phyloP scores from a whole-genome alignment of 257 asterid species.

The Przewalskia tangutica region DNA sequence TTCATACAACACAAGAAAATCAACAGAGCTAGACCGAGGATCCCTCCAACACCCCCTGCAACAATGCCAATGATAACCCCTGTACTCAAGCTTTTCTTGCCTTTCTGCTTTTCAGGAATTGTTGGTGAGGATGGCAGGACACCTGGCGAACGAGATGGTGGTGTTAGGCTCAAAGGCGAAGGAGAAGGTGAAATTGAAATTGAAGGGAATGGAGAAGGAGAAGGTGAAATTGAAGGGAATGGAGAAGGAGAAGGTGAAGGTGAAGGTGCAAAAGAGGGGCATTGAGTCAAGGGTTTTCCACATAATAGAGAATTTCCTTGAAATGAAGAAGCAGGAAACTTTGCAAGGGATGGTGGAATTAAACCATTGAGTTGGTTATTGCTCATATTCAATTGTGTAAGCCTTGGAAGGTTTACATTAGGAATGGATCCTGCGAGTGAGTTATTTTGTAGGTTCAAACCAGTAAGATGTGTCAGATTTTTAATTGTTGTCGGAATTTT shows the following conservation, averaged over 20 bases:
- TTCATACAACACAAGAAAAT: slow-evolving; percentile 23
- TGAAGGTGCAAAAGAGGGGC: slow-evolving; percentile 29
- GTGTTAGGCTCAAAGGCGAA: slow-evolving; percentile 10
- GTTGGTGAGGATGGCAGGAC: slow-evolving; percentile 25
- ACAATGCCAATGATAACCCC: slow-evolving; percentile 42
- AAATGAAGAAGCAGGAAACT: slow-evolving; percentile 55
- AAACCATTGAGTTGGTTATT: slow-evolving; percentile 53
- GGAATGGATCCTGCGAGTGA: slow-evolving; percentile 53
- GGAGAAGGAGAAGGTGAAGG: no score
- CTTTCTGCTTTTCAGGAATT: slow-evolving; percentile 18
- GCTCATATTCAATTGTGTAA: slow-evolving; percentile 45
- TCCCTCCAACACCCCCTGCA: slow-evolving; percentile 29
- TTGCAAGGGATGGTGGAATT: slow-evolving; percentile 45
- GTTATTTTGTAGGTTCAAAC: slow-evolving; percentile 57
- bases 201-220: slow-evolving; percentile 17
- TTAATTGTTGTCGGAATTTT: slow-evolving; percentile 28
- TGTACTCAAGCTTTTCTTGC: slow-evolving; percentile 33
- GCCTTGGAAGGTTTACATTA: slow-evolving; percentile 39
- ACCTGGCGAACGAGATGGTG: slow-evolving; percentile 24
- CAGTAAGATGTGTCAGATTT: slow-evolving; percentile 37
- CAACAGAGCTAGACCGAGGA: slow-evolving; percentile 19
- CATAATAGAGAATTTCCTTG: slow-evolving; percentile 54
- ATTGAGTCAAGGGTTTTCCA: slow-evolving; percentile 46
- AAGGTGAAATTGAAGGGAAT: no score
- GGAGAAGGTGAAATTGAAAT: slow-evolving; percentile 19